Evolutionary conservation across 1,139 yeast genomes (phyloP), one percentile per base, ranked within the genome.

Genomic region (Sugiyamaella grinbergsii): DNA sequence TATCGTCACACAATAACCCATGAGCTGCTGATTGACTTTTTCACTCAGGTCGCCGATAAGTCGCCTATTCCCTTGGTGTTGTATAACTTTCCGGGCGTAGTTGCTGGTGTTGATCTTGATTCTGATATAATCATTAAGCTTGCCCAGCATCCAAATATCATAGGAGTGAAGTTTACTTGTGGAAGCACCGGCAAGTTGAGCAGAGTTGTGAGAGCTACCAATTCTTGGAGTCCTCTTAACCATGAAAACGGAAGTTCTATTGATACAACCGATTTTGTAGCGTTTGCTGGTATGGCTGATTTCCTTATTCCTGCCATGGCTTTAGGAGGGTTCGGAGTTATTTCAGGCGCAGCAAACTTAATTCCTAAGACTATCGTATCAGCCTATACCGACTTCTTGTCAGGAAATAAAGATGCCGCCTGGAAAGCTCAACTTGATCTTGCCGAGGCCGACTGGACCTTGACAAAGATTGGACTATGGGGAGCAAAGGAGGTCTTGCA

Each of bases 121-220:
- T 94, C 88, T 64, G 77, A 77, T 54, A 79, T 90, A 66, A 73
- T 85, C 68, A 80, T 77, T 50, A 77, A 88, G 5, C 70, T 91
- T 53, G 72, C 89, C 1, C 75, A 78, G 57, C 77, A 74, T 55
- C 66, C 69, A 26, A 73, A 75, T 49, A 72, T 76, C 39, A 72
- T 73, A 31, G 79, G 79, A 4, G 68, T 70, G 55, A 76, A 76
- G 58, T 68, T 74, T 49, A 71, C 78, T 16, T 74, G 76, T 58
- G 73, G 69, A 55, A 71, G 67, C 54, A 61, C 69, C 47, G 74
- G 72, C 28, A 58, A 69, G 54, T 70, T 72, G 52, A 72, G 74
- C 13, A 64, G 65, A 42, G 67, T 65, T 49, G 54, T 62, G 44
- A 57, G 38, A 10, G 71, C 77, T 15, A 41, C 45, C 26, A 43